Percentiles rank a stretch among this genome's conserved stretches.
These are phyloP conservation scores for Sisymbrium altissimum DNA, from an alignment of 345 rosid species.

Conservation along the genomic window DNA sequence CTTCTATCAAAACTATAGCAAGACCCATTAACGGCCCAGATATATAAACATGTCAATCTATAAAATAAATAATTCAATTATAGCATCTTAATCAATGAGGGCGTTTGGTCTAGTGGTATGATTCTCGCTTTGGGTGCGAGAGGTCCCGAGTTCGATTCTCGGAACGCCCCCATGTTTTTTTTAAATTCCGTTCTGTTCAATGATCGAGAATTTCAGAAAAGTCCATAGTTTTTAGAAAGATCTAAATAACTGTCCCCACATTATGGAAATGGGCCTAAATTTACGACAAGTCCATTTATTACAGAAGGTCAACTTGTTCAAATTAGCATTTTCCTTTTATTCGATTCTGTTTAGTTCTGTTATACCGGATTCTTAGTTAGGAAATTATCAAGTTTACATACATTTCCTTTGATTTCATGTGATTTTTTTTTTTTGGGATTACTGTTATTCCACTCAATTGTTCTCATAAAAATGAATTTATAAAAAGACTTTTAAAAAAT, in stretches of 20 bases:
- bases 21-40: conserved; percentile 11
- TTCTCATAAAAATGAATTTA: not conserved
- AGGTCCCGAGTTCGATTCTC: conserved; percentile 84
- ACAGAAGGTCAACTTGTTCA: not conserved
- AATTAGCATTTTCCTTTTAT: not conserved
- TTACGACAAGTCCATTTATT: not conserved
- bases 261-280: not conserved
- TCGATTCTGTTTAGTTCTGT: not conserved
- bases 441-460: not conserved
- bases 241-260: not conserved
- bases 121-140: conserved; percentile 95
- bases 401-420: not conserved
- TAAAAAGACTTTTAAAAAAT: not conserved
- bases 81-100: not conserved
- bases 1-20: not conserved
- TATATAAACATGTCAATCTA: not conserved
- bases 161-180: conserved; percentile 49
- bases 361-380: not conserved
- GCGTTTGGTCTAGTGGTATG: conserved; percentile 94
- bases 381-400: not conserved
- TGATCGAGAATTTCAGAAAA: not conserved
- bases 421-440: not conserved
- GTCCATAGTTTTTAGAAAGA: not conserved
- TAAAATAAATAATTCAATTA: too few relatives aligned
- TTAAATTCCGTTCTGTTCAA: not conserved